Conservation (phyloP, 1,284 basidiomycete species). For the Trichosporon coremiiforme region DNA sequence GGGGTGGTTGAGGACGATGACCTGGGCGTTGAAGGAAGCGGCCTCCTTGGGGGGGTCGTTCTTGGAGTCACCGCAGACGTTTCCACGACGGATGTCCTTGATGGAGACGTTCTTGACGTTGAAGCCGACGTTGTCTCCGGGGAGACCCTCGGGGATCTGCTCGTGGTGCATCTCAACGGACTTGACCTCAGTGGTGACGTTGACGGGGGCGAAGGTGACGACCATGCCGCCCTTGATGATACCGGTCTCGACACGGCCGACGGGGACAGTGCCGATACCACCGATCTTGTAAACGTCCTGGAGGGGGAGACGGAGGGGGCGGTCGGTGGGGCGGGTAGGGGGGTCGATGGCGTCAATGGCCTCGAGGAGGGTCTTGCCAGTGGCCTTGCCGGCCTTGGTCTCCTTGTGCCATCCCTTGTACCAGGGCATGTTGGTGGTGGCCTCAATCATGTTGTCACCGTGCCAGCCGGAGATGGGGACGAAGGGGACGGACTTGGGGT, state of each 20-base stretch:
- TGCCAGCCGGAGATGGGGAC: slow-evolving; percentile 99
- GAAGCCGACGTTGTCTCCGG: slow-evolving; percentile 91
- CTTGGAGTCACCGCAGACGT: slow-evolving; percentile 99
- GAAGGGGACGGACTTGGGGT: slow-evolving; percentile 97
- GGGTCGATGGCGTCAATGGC: slow-evolving; percentile 99
- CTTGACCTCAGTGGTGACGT: slow-evolving; percentile 81
- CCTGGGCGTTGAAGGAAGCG: slow-evolving; percentile 99
- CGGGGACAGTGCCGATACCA: slow-evolving; percentile 99
- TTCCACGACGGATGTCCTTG: slow-evolving; percentile 99
- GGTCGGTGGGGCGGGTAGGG: slow-evolving; percentile 93
- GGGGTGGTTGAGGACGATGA: slow-evolving; percentile 99
- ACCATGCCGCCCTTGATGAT: slow-evolving; percentile 99
- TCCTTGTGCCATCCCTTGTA: slow-evolving; percentile 99
- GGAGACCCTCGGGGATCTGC: slow-evolving; percentile 89
- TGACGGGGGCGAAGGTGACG: slow-evolving; percentile 92
- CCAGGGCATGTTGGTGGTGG: slow-evolving; percentile 96
- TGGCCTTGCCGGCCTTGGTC: slow-evolving; percentile 85
- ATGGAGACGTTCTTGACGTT: slow-evolving; percentile 94
- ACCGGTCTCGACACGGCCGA: slow-evolving; percentile 99
- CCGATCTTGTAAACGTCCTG: slow-evolving; percentile 99
- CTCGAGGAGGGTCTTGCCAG: slow-evolving; percentile 99
- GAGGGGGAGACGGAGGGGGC: slow-evolving; percentile 99
- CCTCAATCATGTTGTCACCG: slow-evolving; percentile 99
- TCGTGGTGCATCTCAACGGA: slow-evolving; percentile 99
- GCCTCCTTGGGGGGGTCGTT: slow-evolving; percentile 99